Evolutionary conservation across 192 early-diverging fungal genomes (phyloP).

Genomic region (Fimicolochytrium jonesii): DNA sequence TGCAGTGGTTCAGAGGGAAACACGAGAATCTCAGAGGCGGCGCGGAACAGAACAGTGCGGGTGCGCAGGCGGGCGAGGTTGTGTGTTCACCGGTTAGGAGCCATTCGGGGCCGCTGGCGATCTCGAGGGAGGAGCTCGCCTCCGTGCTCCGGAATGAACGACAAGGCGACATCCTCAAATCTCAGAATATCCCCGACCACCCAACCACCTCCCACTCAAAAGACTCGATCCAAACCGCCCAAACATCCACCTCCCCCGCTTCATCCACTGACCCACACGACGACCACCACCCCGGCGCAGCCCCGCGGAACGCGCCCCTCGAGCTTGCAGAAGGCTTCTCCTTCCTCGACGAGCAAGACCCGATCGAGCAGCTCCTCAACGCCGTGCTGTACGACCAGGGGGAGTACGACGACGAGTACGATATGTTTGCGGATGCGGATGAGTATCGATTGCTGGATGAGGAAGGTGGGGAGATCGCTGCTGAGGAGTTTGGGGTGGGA

Average conservation of each 20-base stretch:
- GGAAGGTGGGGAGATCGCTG: too few species aligned
- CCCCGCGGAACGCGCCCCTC: background rate
- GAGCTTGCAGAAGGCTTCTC: slow-evolving; percentile 3
- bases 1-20: slow-evolving; percentile 11
- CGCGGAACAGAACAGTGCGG: background rate
- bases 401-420: background rate
- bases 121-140: background rate
- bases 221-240: background rate
- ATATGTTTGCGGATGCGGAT: too few species aligned
- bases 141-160: background rate
- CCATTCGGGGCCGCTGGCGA: background rate
- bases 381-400: slow-evolving; percentile 11
- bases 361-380: slow-evolving; percentile 1
- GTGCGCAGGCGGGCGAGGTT: background rate
- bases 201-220: too few species aligned
- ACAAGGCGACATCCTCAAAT: background rate
- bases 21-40: background rate
- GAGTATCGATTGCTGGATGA: too few species aligned
- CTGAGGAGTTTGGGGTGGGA: too few species aligned
- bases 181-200: background rate
- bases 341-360: slow-evolving; percentile 1
- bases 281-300: background rate
- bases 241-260: background rate
- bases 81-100: background rate
- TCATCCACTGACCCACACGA: background rate